phyloP scores from a whole-genome alignment of 768 basidiomycete species.

The Suillus placidus region DNA sequence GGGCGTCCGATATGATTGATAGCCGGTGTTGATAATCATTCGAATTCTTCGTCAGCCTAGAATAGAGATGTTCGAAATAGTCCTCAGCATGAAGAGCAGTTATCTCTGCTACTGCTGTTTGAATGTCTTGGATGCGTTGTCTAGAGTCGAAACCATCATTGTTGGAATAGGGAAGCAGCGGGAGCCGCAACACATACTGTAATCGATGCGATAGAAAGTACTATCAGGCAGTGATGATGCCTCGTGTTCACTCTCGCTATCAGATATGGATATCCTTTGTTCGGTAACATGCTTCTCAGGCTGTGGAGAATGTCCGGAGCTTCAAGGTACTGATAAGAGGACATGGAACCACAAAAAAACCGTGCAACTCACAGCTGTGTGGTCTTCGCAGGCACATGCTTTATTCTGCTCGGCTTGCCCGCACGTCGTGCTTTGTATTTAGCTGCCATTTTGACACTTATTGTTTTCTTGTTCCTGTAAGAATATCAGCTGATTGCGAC shows the following conservation, averaged over 20 bases:
- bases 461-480: conserved; percentile 2
- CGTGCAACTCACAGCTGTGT: background rate
- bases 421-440: conserved; percentile 5
- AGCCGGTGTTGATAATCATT: background rate
- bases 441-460: conserved; percentile 7
- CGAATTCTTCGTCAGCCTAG: background rate
- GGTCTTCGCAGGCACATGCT: background rate
- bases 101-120: background rate
- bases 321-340: background rate
- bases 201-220: background rate
- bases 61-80: conserved; percentile 7
- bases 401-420: background rate
- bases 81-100: background rate
- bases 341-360: background rate
- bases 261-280: background rate
- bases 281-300: background rate
- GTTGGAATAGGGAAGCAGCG: background rate
- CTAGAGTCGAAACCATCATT: background rate
- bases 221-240: background rate
- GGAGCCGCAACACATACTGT: background rate
- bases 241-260: background rate
- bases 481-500: background rate
- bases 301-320: background rate
- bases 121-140: background rate
- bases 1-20: conserved; percentile 3